These are phyloP conservation scores for Hansenula sp. DNA, from an alignment of 1,139 yeast species.

Conservation along the genomic window DNA sequence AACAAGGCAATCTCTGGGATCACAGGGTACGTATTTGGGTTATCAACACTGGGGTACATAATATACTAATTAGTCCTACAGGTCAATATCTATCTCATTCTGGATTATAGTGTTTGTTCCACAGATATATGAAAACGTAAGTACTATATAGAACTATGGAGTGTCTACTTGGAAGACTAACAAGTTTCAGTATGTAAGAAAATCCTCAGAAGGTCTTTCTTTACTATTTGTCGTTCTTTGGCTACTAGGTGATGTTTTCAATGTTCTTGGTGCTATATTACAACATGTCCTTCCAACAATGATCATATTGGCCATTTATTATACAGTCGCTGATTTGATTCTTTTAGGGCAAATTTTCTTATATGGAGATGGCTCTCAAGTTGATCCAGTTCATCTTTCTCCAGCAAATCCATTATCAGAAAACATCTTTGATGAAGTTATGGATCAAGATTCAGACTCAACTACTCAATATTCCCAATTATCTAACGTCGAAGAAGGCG, in stretches of 20 bases:
- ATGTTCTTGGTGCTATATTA: conserved; percentile 80
- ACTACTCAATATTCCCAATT: conserved; percentile 4
- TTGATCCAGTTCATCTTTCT: conserved; percentile 76
- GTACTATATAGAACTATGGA: conserved; percentile 17
- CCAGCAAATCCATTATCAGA: conserved; percentile 87
- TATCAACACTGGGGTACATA: conserved; percentile 1
- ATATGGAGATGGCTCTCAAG: conserved; percentile 52
- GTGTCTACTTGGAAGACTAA: not conserved
- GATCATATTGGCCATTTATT: conserved; percentile 86
- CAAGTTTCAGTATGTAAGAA: conserved; percentile 47
- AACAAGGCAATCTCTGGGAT: conserved; percentile 61
- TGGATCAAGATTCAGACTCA: conserved; percentile 16
- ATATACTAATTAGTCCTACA: conserved; percentile 5
- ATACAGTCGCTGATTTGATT: conserved; percentile 85
- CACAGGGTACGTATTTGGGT: conserved; percentile 44
- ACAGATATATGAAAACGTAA: conserved; percentile 77
- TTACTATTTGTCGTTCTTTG: conserved; percentile 78
- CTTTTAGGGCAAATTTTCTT: conserved; percentile 75
- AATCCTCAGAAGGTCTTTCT: conserved; percentile 84
- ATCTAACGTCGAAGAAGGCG: conserved; percentile 4
- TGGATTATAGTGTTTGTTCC: conserved; percentile 99
- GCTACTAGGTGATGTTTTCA: conserved; percentile 88
- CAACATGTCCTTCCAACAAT: conserved; percentile 91
- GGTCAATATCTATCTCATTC: conserved; percentile 87
- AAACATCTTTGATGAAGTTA: conserved; percentile 56